Base-by-base conservation (phyloP, 768 basidiomycete species). In the Mycena rebaudengoi region DNA sequence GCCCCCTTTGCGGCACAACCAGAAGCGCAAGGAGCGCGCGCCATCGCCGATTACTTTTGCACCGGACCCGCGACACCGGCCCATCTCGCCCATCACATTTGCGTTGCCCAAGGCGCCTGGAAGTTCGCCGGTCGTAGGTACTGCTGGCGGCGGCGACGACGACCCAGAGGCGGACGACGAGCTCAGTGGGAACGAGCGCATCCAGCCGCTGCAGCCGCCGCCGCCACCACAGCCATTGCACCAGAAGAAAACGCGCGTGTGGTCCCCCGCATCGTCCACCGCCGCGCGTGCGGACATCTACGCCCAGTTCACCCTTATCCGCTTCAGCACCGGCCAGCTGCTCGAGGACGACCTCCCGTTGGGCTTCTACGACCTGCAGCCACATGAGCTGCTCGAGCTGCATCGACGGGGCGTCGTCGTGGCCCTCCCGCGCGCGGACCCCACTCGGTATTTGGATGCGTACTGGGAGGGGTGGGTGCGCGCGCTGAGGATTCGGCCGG, bases 21-120 rank as follows among this genome's bases (percentile, higher is more conserved):
- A 40, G 28, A 68, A 65, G 32, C 67, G 40, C 64, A 70, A n/a
- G n/a, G n/a, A 25, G 62, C 82, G 88, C 7, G 78, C 88, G 2
- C 82, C 86, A 0, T 90, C 89, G 0, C 91, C 91, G 14, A 91
- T 91, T 70, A 87, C 85, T 0, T 93, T 92, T 66, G 90, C 89
- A 0, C 82, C 82, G 1, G 79, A 80, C 46, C 81, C 80, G 16
- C 67, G 75, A 1, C 65, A 71, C 30, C 70, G 82, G 13, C 80
- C 81, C 5, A 76, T 79, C 25, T 83, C 79, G 21, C 84, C 80
- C 33, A 83, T 84, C 63, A 68, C 78, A 39, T 84, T 83, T 55
- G 81, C 80, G 67, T 74, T 55, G 45, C 67, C 69, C 2, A 49
- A 60, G 23, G 40, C 35, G 25, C 58, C n/a, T n/a, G n/a, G n/a